A percentile compares a stretch with the other conserved stretches of the same genome.
These are phyloP conservation scores for Aristolochia californica DNA, from an alignment of 164 flowering plant genomes.

Conservation along the genomic window DNA sequence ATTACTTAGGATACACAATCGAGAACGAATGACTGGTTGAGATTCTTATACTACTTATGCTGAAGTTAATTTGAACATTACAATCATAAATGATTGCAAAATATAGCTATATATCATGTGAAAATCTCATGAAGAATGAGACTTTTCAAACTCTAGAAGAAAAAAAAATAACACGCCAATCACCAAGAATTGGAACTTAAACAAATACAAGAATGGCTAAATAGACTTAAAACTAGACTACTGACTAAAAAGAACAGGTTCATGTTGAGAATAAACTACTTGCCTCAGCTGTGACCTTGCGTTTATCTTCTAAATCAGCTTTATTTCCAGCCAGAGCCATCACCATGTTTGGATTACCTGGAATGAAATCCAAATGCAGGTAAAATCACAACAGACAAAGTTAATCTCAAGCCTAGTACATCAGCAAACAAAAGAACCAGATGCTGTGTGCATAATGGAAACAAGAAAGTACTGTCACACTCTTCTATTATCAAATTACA, in stretches of 20 bases:
- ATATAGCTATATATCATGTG: too few relatives aligned
- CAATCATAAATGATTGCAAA: too few relatives aligned
- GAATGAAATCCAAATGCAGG: not conserved
- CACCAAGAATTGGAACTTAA: not conserved
- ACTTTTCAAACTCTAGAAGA: too few relatives aligned
- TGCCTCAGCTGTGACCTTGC: constrained; percentile 57
- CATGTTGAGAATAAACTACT: constrained; percentile 8
- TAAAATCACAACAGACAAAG: not conserved
- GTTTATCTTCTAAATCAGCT: constrained; percentile 59
- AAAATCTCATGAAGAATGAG: not conserved
- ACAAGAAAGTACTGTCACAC: not conserved
- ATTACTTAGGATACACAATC: too few relatives aligned
- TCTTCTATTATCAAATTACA: not conserved
- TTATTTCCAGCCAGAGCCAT: constrained; percentile 91
- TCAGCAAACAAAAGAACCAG: not conserved
- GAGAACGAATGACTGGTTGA: too few relatives aligned
- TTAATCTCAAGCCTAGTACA: not conserved
- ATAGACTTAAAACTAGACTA: not conserved
- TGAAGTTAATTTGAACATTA: too few relatives aligned
- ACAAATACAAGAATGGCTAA: not conserved
- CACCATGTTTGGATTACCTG: constrained; percentile 84
- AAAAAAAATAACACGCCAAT: not conserved
- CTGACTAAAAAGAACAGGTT: not conserved
- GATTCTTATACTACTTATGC: too few relatives aligned
- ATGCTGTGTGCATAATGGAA: not conserved